Evolutionary conservation across 306 rosid species (phyloP).

Genomic region (Begonia masoniana): DNA sequence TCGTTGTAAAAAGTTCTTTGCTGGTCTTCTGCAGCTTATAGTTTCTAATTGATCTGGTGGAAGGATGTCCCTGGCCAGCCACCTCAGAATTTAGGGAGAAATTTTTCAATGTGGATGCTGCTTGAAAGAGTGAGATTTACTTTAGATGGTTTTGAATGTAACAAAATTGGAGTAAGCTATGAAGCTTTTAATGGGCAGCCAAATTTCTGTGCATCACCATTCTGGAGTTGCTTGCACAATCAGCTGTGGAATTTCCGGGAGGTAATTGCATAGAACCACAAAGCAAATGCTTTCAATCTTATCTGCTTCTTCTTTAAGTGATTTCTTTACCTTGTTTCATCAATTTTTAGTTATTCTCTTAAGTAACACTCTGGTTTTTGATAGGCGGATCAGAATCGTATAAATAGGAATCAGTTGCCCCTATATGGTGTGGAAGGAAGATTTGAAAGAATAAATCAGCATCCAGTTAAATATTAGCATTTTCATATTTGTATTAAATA

Average conservation of each 20-base stretch:
- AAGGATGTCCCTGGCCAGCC: constrained; percentile 68
- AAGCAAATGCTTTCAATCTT: too few species aligned
- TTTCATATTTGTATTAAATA: constrained; percentile 13
- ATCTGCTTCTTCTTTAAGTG: too few species aligned
- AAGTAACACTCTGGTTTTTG: constrained; percentile 7
- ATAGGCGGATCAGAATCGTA: constrained; percentile 74
- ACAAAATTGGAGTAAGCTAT: constrained; percentile 73
- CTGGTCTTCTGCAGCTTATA: constrained; percentile 3
- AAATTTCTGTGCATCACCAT: constrained; percentile 78
- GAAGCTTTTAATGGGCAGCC: constrained; percentile 89
- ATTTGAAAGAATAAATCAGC: constrained; percentile 90
- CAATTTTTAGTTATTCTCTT: too few species aligned
- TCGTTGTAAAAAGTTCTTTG: background rate
- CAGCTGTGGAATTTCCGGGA: constrained; percentile 78
- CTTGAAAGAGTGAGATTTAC: constrained; percentile 93
- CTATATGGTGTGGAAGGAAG: constrained; percentile 78
- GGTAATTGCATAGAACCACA: constrained; percentile 20
- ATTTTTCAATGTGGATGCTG: constrained; percentile 84
- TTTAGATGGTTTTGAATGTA: constrained; percentile 79
- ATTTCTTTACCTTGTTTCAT: too few species aligned
- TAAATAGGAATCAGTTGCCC: constrained; percentile 64
- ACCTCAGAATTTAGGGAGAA: constrained; percentile 45
- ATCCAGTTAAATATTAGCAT: constrained; percentile 61
- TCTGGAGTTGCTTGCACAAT: constrained; percentile 88
- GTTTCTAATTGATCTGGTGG: constrained; percentile 17